Base-by-base conservation (phyloP, 2,329 filamentous ascomycete species). In the Byssochlamys sp. region DNA sequence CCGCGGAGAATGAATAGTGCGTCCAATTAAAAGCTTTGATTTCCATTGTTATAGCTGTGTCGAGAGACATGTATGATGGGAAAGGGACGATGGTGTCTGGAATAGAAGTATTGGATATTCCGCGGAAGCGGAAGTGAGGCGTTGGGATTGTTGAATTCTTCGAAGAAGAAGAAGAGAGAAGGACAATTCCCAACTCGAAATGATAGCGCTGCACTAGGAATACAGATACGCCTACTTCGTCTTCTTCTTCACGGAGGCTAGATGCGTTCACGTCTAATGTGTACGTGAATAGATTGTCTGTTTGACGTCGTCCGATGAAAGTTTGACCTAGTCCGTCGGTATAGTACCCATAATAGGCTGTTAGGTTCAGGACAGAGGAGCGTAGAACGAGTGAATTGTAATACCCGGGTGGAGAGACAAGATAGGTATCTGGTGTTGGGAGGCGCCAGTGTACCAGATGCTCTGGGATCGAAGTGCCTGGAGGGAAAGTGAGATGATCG, bases 61-160 rank as follows among this genome's bases (percentile, higher is more conserved):
- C 55, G 7, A 26, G 39, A 33, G 50, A 54, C 4, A 35, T n/a
- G 25, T 11, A 26, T 3, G 55, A 52, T 25, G 53, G 25, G 24
- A 33, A 51, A 11, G 25, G 50, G 11, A 35, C 19, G 6, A 39
- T 12, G 25, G 27, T 31, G 14, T 55, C 54, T 27, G 29, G n/a
- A 29, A 29, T 19, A 28, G 33, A 27, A 24, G 50, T 25, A n/a
- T 31, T 45, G 11, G 52, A 53, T 26, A 45, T 45, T 25, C 50
- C 55, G 7, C 55, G 55, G 51, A 57, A 57, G 50, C 55, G 55
- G 51, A 57, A 54, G 26, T 57, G 55, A 7, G 55, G 55, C 33
- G 35, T 48, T 24, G 49, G 24, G 27, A 6, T 6, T n/a, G 11
- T 19, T 24, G 45, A 52, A 24, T 9, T 25, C 1, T 14, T 14